Conservation (phyloP, 148 eudicot species). For the Heliosperma pusillum region DNA sequence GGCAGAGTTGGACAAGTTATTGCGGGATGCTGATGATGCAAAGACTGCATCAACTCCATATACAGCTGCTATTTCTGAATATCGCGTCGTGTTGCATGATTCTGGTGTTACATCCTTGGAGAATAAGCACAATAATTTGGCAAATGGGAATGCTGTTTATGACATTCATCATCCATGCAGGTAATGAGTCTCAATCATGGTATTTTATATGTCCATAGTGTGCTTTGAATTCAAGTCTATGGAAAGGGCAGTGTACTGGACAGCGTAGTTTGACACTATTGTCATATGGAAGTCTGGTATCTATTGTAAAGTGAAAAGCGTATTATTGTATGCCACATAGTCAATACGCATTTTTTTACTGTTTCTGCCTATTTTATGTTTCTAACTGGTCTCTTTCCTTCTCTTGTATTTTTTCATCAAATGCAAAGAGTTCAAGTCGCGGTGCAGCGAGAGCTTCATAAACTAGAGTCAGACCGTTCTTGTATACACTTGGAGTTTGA, state of each 20-base stretch:
- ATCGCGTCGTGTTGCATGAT: slow-evolving; percentile 67
- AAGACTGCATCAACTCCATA: slow-evolving; percentile 63
- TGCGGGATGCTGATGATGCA: slow-evolving; percentile 56
- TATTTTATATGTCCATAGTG: neutral
- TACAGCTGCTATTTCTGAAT: slow-evolving; percentile 68
- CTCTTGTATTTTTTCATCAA: slow-evolving; percentile 11
- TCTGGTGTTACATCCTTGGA: slow-evolving; percentile 29
- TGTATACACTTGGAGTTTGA: slow-evolving; percentile 93
- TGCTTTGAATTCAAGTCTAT: neutral
- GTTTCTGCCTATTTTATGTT: neutral
- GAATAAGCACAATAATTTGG: slow-evolving; percentile 29
- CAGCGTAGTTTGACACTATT: neutral
- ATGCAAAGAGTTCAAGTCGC: slow-evolving; percentile 62
- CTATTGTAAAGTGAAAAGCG: neutral
- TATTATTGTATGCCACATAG: neutral
- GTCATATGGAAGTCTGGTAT: neutral
- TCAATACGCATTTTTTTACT: neutral
- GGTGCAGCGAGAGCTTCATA: slow-evolving; percentile 76
- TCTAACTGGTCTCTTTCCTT: slow-evolving; percentile 3
- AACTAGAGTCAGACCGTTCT: slow-evolving; percentile 79
- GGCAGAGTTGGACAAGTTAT: slow-evolving; percentile 74
- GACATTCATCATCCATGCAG: slow-evolving; percentile 96
- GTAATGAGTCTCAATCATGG: slow-evolving; percentile 32
- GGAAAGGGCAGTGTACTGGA: neutral
- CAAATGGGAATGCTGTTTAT: slow-evolving; percentile 59